phyloP scores from a whole-genome alignment of 2,329 filamentous ascomycete species.

The Colletotrichum liriopes region DNA sequence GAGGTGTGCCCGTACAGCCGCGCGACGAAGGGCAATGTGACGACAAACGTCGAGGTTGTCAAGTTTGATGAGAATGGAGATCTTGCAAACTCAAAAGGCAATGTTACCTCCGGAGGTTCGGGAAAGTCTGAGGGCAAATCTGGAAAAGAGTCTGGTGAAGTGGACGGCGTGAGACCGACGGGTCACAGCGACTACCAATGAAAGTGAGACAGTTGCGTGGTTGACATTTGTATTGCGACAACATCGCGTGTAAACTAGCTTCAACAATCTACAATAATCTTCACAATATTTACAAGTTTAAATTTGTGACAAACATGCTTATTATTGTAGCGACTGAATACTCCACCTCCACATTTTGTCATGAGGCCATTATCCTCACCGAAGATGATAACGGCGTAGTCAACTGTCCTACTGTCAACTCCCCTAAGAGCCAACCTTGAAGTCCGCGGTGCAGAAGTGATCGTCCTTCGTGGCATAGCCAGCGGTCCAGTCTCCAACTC shows the following conservation, averaged over 20 bases:
- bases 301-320: not conserved
- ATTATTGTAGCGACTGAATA: not conserved
- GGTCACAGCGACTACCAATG: constrained; percentile 41
- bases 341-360: not conserved
- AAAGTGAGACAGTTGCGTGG: not conserved
- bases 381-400: not conserved
- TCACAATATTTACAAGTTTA: too few relatives aligned
- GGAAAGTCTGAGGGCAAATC: not conserved
- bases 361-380: not conserved
- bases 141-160: not conserved
- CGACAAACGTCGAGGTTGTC: constrained; percentile 47
- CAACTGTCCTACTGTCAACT: not conserved
- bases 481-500: not conserved
- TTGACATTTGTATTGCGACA: not conserved
- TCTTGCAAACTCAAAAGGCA: not conserved
- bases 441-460: not conserved
- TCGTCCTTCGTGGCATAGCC: constrained; percentile 1
- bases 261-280: not conserved
- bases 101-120: not conserved
- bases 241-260: not conserved
- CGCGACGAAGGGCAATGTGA: constrained; percentile 49
- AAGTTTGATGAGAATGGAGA: constrained; percentile 25
- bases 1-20: constrained; percentile 50
- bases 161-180: constrained; percentile 20
- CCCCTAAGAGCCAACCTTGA: not conserved